Conservation (phyloP, 495 filamentous ascomycete species). For the Lophium mytilinum region DNA sequence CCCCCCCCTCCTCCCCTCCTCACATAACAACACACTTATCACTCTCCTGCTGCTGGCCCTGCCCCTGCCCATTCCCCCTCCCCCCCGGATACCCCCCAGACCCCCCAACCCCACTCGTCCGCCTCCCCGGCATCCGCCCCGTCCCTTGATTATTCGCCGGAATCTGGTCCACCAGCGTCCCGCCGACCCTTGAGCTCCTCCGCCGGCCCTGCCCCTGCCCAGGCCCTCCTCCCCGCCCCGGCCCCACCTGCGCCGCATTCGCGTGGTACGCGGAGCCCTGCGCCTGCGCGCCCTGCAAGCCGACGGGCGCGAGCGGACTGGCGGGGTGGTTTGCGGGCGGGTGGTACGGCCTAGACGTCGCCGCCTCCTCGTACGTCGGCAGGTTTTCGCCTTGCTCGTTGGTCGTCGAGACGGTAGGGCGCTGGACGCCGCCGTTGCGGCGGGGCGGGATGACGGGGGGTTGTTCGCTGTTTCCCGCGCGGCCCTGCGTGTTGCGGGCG, state of each 20-base stretch:
- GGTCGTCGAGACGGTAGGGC: conserved; percentile 20
- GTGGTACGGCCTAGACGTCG: conserved; percentile 53
- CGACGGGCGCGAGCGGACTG: conserved; percentile 39
- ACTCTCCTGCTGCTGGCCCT: conserved; percentile 9
- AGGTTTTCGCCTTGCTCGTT: conserved; percentile 54
- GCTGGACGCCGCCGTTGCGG: conserved; percentile 18
- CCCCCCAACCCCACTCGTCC: conserved; percentile 14
- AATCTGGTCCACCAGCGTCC: neutral
- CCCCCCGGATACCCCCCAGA: conserved; percentile 3
- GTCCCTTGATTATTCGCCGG: neutral
- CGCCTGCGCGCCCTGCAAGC: conserved; percentile 6
- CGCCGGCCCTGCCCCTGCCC: neutral
- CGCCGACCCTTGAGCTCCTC: neutral
- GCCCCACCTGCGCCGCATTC: neutral
- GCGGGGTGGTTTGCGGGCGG: conserved; percentile 53
- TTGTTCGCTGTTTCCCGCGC: conserved; percentile 9
- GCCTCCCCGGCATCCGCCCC: conserved; percentile 10
- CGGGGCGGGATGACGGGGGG: conserved; percentile 35
- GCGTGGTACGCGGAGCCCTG: conserved; percentile 6
- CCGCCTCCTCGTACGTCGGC: conserved; percentile 76
- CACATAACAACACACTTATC: conserved; percentile 37
- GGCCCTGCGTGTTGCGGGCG: conserved; percentile 38
- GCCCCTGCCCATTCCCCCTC: too few relatives aligned
- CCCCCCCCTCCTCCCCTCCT: neutral
- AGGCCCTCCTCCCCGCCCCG: neutral